Base-by-base conservation (phyloP, 2,329 filamentous ascomycete genomes). In the Lachnellula suecica region DNA sequence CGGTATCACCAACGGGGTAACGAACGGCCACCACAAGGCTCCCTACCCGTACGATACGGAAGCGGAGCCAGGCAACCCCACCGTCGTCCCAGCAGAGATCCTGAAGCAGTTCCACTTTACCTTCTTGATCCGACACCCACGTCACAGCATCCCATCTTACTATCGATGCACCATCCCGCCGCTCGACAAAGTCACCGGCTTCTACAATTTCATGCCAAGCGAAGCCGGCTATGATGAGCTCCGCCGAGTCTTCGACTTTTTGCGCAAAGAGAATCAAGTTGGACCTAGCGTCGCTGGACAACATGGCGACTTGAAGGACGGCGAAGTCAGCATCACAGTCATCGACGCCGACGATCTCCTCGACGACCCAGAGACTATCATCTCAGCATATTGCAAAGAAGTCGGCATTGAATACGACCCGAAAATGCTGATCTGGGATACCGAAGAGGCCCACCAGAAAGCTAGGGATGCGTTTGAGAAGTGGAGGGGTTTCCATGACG, bases 401-500 rank as follows among this genome's bases (percentile, higher is more conserved):
- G 89, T 91, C 13, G 91, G 87, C 23, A 78, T 97, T 54, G 81
- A 88, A 15, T 99, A 87, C 70, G 75, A 75, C 41, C 82, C 84
- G 0, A 76, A 82, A 13, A 96, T 97, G 92, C 77, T 99, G 57
- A 78, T 81, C 53, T 97, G 94, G 94, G 82, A 88, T 57, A 84
- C 86, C 24, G 84, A 87, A 47, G 86, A 88, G 59, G 85, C 87
- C 63, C 84, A 91, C 61, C 63, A 73, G 47, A 75, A 81, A 56
- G 93, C 92, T 3, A 78, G 80, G 60, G 79, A 83, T 58, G 85
- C 85, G 17, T 97, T 97, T 73, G 91, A 92, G 73, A 97, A 99
- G 76, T 97, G 94, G 94, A 88, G 85, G 61, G 94, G 94, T 10
- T 97, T 96, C 74, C 94, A 97, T 70, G 89, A 97, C 62, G 94